phyloP scores from a whole-genome alignment of 2,329 filamentous ascomycete genomes.

The Rhynchosporium secalis region DNA sequence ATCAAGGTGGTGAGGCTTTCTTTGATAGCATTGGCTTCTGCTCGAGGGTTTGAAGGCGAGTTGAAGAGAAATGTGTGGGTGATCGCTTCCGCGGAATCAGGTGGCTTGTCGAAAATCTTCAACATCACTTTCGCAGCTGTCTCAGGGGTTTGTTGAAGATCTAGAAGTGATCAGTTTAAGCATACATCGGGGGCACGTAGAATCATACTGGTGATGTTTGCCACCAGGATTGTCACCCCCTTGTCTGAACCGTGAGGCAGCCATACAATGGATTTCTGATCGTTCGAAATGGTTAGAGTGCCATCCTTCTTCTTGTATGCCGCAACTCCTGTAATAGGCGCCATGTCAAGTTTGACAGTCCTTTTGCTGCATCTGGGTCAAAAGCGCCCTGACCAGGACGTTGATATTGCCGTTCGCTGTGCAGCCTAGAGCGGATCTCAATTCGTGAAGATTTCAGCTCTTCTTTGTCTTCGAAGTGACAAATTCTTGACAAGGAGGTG shows the following conservation, averaged over 20 bases:
- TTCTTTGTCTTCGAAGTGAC: not conserved
- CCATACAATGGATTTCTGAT: conserved; percentile 78
- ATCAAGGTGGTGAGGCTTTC: conserved; percentile 79
- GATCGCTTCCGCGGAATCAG: conserved; percentile 58
- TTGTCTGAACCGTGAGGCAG: conserved; percentile 66
- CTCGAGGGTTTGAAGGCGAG: conserved; percentile 69
- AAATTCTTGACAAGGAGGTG: too few species aligned
- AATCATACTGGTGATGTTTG: conserved; percentile 76
- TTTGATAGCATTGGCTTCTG: conserved; percentile 83
- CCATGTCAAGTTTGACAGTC: conserved; percentile 42
- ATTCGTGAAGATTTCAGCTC: not conserved
- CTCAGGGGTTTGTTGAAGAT: conserved; percentile 93
- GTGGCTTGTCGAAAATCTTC: conserved; percentile 78
- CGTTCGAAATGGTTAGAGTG: conserved; percentile 70
- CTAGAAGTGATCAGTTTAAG: conserved; percentile 46
- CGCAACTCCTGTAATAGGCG: conserved; percentile 54
- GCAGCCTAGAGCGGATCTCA: conserved; percentile 5
- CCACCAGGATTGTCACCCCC: conserved; percentile 67
- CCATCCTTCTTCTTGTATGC: conserved; percentile 97
- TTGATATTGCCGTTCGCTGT: not conserved
- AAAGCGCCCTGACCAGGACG: conserved; percentile 5
- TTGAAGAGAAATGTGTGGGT: conserved; percentile 90
- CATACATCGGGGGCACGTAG: conserved; percentile 16
- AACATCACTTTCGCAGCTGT: conserved; percentile 88
- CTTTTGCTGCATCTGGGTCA: conserved; percentile 17